Conservation (phyloP, 257 asterid genomes). For the Cynanchum wilfordii region DNA sequence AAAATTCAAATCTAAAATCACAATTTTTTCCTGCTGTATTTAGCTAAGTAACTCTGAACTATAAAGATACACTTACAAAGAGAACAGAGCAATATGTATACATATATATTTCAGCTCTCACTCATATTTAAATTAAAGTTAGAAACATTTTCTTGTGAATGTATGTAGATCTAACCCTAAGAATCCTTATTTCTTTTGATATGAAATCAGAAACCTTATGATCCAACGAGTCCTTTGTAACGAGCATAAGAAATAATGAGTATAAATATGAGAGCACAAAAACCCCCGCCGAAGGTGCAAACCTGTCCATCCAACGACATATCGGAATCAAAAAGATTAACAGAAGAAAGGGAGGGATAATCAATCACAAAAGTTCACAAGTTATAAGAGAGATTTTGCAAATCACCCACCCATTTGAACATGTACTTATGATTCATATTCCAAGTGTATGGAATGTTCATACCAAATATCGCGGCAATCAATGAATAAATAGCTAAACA, state of each 20-base stretch:
- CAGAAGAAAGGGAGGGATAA: too few species aligned
- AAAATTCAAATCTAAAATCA: too few species aligned
- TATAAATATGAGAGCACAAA: slow-evolving; percentile 34
- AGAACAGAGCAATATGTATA: too few species aligned
- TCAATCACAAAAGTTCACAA: not conserved
- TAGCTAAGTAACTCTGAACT: too few species aligned
- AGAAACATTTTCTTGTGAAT: too few species aligned
- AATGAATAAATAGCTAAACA: slow-evolving; percentile 52
- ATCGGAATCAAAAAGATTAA: not conserved
- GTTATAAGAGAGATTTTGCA: slow-evolving; percentile 5
- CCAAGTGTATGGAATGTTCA: slow-evolving; percentile 94
- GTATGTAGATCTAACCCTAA: too few species aligned
- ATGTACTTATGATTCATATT: slow-evolving; percentile 41
- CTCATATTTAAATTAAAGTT: too few species aligned
- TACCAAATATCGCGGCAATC: slow-evolving; percentile 73
- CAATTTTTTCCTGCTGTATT: too few species aligned
- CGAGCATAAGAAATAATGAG: slow-evolving; percentile 66
- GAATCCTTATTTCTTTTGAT: not conserved
- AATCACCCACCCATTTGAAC: slow-evolving; percentile 76
- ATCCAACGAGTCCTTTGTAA: slow-evolving; percentile 70
- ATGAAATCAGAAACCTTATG: slow-evolving; percentile 17
- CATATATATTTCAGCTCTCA: too few species aligned
- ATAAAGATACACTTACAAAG: too few species aligned
- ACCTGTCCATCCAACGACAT: slow-evolving; percentile 39
- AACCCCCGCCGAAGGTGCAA: slow-evolving; percentile 26